Evolutionary conservation across 768 basidiomycete species (phyloP), one percentile per base, ranked within the genome.

Genomic region (Tylopilus subfusipes): DNA sequence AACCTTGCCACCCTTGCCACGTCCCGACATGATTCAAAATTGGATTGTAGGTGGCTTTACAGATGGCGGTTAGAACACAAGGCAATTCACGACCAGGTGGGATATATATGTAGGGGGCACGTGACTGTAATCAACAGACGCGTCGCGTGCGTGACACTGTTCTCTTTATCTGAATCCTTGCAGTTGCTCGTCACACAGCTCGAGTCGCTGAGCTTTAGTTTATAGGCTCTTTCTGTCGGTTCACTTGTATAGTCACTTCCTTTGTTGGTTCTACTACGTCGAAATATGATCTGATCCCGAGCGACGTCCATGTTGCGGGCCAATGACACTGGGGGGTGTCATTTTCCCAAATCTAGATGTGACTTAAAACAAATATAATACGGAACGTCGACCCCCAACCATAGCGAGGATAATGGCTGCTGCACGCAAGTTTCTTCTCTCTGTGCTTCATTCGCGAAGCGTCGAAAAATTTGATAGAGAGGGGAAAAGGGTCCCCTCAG

Each of bases 401-500:
- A 5, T 40, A 10, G 9, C 27, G 1, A 4, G 16, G 14, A 50
- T 8, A 18, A 58, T 54, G 55, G 53, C 56, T 8, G 14, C 57
- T 4, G 46, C 61, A 16, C 64, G 47, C 45, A 61, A 70, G 2
- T 72, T 70, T 52, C 63, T 70, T 34, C 58, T 62, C 33, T 65
- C 68, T 11, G 65, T 70, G 11, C 63, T 70, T 19, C 66, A 70
- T 40, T 27, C 57, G 4, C 42, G 42, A 34, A 36, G 6, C 2
- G 34, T 30, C 8, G 57, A 61, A 40, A 62, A 64, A 33, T 4
- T 50, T 4, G 59, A 63, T 40, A 31, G 42, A 45, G 60, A 61
- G 1, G 57, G 59, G 4, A 27, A 30, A 29, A 61, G 53, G 9
- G 74, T 82, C 10, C 87, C 88, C 0, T 75, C 75, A 48, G 82